Evolutionary conservation across 2,329 filamentous ascomycete species (phyloP), one percentile per base, ranked within the genome.

Genomic region (Sporothrix pseudoabietina): DNA sequence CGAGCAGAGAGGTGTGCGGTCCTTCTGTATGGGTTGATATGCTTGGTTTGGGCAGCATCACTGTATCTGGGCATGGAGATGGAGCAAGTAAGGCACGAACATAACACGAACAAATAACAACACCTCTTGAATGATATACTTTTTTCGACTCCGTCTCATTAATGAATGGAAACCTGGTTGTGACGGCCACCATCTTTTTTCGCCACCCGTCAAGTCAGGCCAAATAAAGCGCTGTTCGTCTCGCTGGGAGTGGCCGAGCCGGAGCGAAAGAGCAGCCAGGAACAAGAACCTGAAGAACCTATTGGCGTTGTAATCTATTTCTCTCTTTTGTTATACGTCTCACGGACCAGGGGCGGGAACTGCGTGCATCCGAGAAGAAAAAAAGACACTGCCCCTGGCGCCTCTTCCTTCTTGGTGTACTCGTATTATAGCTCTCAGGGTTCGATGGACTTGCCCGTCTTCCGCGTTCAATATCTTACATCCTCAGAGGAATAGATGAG

Each of bases 201-300:
- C 8, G 57, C 57, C 57, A 63, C 57, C 57, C 19, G 57, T 22
- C 57, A 63, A n/a, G 22, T 2, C n/a, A 2, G 19, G 52, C 9
- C 22, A n/a, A 26, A n/a, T 10, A 9, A 3, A 14, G 16, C 35
- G 35, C 26, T 26, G 26, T 26, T 26, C 2, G 26, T 26, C 61
- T 65, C 61, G 35, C 39, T 44, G 61, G 61, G 35, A 65, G 61
- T 66, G 61, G 39, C 61, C 61, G 61, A 66, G 61, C 61, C 39
- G 39, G 44, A 66, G 39, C 61, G 22, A 47, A 22, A 57, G 8
- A 59, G 39, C 14, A 39, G 44, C 26, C 39, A 66, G n/a, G 61
- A 16, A 66, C 55, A 35, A 2, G 12, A 30, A 30, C n/a, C 35
- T 35, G 35, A 26, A 26, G 54, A 30, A 7, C 16, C 4, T 14